phyloP scores from a whole-genome alignment of 352 stramenopile species.

The Ochromonadaceae sp. region DNA sequence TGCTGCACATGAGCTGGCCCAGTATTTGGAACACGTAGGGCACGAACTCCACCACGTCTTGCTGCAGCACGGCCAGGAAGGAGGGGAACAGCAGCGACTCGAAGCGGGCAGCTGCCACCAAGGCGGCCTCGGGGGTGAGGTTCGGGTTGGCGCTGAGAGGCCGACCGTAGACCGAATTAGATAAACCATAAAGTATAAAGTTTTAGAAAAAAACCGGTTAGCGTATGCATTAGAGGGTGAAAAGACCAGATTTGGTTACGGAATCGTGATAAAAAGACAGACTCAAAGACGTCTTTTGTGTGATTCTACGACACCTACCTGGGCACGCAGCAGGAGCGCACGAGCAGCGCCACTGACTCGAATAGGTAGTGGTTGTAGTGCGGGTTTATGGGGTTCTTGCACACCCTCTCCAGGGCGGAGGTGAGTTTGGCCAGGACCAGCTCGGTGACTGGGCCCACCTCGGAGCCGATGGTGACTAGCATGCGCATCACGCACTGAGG shows the following conservation, averaged over 20 bases:
- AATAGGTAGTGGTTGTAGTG: constrained; percentile 99
- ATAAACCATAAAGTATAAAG: too few relatives aligned
- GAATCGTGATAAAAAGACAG: too few relatives aligned
- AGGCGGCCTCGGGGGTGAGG: constrained; percentile 49
- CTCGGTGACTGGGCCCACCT: constrained; percentile 43
- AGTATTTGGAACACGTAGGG: constrained; percentile 99
- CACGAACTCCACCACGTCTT: constrained; percentile 85
- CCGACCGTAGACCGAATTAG: too few relatives aligned
- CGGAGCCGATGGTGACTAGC: constrained; percentile 73
- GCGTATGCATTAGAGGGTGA: too few relatives aligned
- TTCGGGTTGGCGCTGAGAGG: too few relatives aligned
- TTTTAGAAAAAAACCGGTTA: too few relatives aligned
- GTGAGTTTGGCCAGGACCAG: constrained; percentile 86
- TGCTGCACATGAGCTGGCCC: constrained; percentile 84
- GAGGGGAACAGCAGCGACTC: constrained; percentile 83
- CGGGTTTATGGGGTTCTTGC: constrained; percentile 93
- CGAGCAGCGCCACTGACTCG: constrained; percentile 89
- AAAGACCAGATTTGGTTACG: too few relatives aligned
- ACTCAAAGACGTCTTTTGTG: too few relatives aligned
- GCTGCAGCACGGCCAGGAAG: constrained; percentile 88
- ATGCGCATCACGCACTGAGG: constrained; percentile 27
- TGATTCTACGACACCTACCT: too few relatives aligned
- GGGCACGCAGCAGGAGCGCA: constrained; percentile 35
- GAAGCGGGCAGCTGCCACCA: constrained; percentile 58
- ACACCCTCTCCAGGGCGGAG: constrained; percentile 72